Base-by-base conservation (phyloP, 257 asterid species). In the Avicennia marina region DNA sequence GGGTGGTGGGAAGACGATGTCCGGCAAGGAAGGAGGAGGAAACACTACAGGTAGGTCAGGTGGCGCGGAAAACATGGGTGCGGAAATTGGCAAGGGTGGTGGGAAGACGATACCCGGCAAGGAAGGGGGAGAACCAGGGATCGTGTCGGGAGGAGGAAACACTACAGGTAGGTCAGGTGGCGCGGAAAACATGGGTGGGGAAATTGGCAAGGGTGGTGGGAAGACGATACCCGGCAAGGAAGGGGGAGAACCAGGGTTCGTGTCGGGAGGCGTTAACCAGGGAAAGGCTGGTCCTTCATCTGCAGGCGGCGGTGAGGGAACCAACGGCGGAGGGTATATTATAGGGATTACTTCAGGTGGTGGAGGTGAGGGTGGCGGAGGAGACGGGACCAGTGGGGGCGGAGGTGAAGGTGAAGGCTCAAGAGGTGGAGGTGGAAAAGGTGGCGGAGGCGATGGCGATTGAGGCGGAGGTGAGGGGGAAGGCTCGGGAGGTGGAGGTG, bases 401-500 rank as follows among this genome's bases (percentile, higher is more conserved):
- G 33, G 33, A n/a, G n/a, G n/a, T n/a, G n/a, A n/a, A n/a, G n/a
- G n/a, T n/a, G n/a, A n/a, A n/a, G n/a, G n/a, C n/a, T n/a, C n/a
- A 7, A 29, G 33, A 7, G 33, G 33, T 12, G 41, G 41, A 36
- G 41, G 10, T 0, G 41, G 41, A 7, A 12, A 2, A 8, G 41
- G 13, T 4, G 34, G 34, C 34, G 8, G 7, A 7, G 41, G 41
- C 9, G 41, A 11, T 4, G 41, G 41, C 3, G 10, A 4, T 2
- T 2, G 10, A 8, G 41, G 41, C 0, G 41, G 41, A 3, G 41
- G 13, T 0, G 75, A 75, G 13, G 81, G 48, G 1, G 72, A 46
- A 0, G 69, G 22, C 0, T 75, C 64, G 4, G 68, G 4, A 4
- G 77, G 81, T 36, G 82, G 76, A 6, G 80, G 75, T 2, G 80